Evolutionary conservation across 2,329 filamentous ascomycete species (phyloP), one percentile per base, ranked within the genome.

Genomic region (Aureobasidium sp.): DNA sequence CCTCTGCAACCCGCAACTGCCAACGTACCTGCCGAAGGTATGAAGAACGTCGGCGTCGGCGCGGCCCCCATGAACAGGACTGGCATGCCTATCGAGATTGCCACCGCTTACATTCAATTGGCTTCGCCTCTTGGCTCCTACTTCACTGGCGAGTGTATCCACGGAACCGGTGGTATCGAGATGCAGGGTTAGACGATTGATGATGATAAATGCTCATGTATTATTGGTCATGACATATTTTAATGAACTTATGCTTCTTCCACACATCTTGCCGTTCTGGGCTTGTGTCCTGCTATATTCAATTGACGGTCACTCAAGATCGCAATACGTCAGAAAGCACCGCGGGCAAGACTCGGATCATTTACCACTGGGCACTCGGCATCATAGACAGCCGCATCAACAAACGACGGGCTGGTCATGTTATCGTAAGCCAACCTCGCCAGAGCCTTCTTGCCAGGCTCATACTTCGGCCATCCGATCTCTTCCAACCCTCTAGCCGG

Each of bases 1-100:
- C 76, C 76, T 2, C 71, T 75, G 6, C 76, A 77, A 50, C 74
- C 76, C 0, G 71, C 75, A 0, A 78, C 75, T 0, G 77, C 77
- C 71, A 75, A 66, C 46, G 71, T 73, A 27, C 67, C 68, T 2
- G 36, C 68, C 10, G 67, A 69, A 3, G 66, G 53, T 10, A 65
- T 70, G 61, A 65, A 69, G 48, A 63, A 63, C 17, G 65, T 71
- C 20, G 69, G 69, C 17, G 64, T 68, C 17, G 67, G 64, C 15
- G 63, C 66, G 57, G 66, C 63, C 9, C 70, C 70, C 26, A 53
- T 71, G 29, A 65, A 67, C 26, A 65, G 71, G 15, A 68, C 70
- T 1, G 71, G 71, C 52, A 71, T 71, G 69, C 70, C 70, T 5
- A 66, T 70, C 13, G 70, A 71, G 61, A 65, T 70, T 4, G 70